Conservation (phyloP, 805 yeast genomes). For the Sporopachydermia lactativora region DNA sequence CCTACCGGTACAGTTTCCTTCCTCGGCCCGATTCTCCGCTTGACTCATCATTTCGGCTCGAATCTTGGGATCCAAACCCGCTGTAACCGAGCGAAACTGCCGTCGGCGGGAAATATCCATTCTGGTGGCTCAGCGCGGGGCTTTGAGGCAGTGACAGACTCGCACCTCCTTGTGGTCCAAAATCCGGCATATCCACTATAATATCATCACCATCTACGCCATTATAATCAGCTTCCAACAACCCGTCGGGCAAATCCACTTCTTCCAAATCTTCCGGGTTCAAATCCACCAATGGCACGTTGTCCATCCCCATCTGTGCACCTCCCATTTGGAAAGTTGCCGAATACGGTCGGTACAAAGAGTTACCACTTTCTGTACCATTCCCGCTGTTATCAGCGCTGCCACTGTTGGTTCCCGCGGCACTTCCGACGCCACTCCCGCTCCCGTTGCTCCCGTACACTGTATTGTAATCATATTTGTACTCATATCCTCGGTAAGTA, state of each 20-base stretch:
- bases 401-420: too few species aligned
- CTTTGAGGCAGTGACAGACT: not conserved
- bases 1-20: constrained; percentile 1
- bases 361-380: constrained; percentile 9
- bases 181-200: not conserved
- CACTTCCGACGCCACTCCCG: too few species aligned
- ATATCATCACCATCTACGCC: too few species aligned
- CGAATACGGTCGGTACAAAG: not conserved
- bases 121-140: not conserved
- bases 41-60: not conserved
- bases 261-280: constrained; percentile 1
- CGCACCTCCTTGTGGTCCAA: not conserved
- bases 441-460: too few species aligned
- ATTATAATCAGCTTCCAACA: not conserved
- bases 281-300: not conserved
- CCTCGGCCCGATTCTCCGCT: not conserved
- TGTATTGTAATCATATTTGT: constrained; percentile 67
- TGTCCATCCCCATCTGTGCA: not conserved
- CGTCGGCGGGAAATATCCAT: not conserved
- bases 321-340: constrained; percentile 1
- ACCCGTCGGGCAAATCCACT: not conserved
- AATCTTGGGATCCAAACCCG: not conserved
- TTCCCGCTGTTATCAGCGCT: constrained; percentile 25
- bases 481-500: constrained; percentile 62
- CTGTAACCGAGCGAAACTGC: not conserved